Percentiles rank a stretch among this genome's conserved stretches.
These are phyloP conservation scores for Lepraria neglecta DNA, from an alignment of 495 filamentous ascomycete species.

Conservation along the genomic window DNA sequence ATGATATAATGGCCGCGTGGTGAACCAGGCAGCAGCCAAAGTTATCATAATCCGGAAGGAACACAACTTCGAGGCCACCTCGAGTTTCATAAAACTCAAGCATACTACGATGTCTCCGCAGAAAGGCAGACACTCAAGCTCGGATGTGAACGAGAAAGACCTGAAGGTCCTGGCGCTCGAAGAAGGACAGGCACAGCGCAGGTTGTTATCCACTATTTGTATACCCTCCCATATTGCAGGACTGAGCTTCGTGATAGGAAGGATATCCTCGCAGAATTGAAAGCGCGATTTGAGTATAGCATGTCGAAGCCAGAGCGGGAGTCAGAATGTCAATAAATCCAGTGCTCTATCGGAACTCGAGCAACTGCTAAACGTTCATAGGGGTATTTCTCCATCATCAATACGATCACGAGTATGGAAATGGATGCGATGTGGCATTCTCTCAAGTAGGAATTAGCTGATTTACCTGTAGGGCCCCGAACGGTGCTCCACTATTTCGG, in stretches of 20 bases:
- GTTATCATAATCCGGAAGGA: not conserved
- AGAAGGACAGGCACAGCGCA: not conserved
- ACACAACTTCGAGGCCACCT: not conserved
- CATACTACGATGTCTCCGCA: conserved; percentile 1
- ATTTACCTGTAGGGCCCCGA: not conserved
- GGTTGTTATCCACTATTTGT: not conserved
- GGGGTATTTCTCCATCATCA: not conserved
- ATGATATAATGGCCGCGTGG: not conserved
- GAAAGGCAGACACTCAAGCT: not conserved
- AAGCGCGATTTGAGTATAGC: not conserved
- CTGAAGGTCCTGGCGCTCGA: not conserved
- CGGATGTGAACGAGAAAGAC: not conserved
- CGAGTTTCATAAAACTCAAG: not conserved
- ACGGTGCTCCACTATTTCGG: conserved; percentile 9
- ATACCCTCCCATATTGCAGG: no score
- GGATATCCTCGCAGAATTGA: not conserved
- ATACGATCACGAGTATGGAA: conserved; percentile 6
- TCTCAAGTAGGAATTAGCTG: not conserved
- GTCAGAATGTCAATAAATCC: not conserved
- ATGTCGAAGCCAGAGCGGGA: not conserved
- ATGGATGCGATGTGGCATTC: not conserved
- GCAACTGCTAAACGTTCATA: not conserved
- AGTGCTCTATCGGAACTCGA: not conserved
- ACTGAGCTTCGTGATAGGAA: conserved; percentile 3
- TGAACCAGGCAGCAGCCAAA: not conserved